Percentiles rank a stretch among this genome's conserved stretches.
These are phyloP conservation scores for Zymoseptoria pseudotritici DNA, from an alignment of 2,329 filamentous ascomycete species.

Conservation along the genomic window DNA sequence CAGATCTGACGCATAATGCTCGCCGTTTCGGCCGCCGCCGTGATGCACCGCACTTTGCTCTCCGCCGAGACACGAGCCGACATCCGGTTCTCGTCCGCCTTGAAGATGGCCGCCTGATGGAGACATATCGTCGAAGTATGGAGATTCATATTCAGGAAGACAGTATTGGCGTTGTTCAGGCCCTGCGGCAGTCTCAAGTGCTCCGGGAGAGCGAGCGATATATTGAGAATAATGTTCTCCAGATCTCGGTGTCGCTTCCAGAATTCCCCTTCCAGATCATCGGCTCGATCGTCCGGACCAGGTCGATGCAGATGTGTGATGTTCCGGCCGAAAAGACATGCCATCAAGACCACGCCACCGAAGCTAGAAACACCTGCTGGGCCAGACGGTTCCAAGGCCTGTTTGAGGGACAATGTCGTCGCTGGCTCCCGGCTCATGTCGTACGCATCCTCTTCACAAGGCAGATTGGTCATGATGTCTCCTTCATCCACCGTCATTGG, in stretches of 20 bases:
- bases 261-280: constrained; percentile 86
- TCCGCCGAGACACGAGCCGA: constrained; percentile 72
- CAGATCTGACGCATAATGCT: constrained; percentile 93
- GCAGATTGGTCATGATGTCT: constrained; percentile 82
- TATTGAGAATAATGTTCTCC: constrained; percentile 86
- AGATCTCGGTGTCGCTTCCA: constrained; percentile 88
- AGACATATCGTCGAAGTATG: constrained; percentile 94
- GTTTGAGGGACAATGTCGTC: constrained; percentile 60
- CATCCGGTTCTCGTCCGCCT: constrained; percentile 81
- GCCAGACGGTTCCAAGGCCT: constrained; percentile 64
- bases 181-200: constrained; percentile 72
- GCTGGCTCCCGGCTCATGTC: constrained; percentile 65
- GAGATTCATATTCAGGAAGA: constrained; percentile 95
- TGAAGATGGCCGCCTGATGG: constrained; percentile 98
- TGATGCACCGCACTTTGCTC: constrained; percentile 87
- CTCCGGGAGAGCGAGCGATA: constrained; percentile 71
- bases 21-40: constrained; percentile 86
- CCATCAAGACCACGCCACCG: constrained; percentile 73
- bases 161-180: constrained; percentile 69
- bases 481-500: constrained; percentile 88
- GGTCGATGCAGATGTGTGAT: constrained; percentile 85
- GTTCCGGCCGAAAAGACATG: constrained; percentile 86
- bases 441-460: constrained; percentile 76
- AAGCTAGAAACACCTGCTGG: constrained; percentile 68
- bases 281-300: constrained; percentile 69